Conservation (phyloP, 176 grass and related monocot species). For the Eleusine coracana region DNA sequence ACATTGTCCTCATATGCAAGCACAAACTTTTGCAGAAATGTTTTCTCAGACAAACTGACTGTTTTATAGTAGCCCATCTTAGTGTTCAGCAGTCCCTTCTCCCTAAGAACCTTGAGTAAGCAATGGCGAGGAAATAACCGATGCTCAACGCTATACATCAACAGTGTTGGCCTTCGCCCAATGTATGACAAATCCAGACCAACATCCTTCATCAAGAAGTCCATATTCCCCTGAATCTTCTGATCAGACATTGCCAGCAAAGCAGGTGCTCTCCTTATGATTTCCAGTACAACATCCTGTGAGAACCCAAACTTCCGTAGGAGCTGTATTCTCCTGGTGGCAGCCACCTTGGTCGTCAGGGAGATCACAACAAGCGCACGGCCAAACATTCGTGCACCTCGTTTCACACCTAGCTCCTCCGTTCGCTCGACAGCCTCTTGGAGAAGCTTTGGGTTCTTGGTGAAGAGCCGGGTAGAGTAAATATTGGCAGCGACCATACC, state of each 20-base stretch:
- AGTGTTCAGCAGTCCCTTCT: slow-evolving; percentile 8
- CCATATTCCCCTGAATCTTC: not conserved
- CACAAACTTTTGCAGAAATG: slow-evolving; percentile 47
- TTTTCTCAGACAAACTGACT: slow-evolving; percentile 20
- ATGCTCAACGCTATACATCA: slow-evolving; percentile 46
- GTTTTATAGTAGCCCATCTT: slow-evolving; percentile 12
- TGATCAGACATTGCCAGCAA: not conserved
- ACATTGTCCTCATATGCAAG: slow-evolving; percentile 15
- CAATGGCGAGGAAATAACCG: slow-evolving; percentile 42
- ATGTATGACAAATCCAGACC: slow-evolving; percentile 31
- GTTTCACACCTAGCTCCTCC: slow-evolving; percentile 22
- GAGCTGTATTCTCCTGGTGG: not conserved
- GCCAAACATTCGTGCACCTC: slow-evolving; percentile 11
- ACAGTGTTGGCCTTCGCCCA: slow-evolving; percentile 18
- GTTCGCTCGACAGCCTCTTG: slow-evolving; percentile 13
- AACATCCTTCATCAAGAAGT: slow-evolving; percentile 31
- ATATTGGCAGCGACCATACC: not conserved
- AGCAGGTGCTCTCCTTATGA: not conserved
- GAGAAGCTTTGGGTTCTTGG: not conserved
- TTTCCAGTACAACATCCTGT: not conserved
- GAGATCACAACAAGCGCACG: slow-evolving; percentile 5
- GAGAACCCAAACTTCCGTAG: not conserved
- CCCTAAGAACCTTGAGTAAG: slow-evolving; percentile 43
- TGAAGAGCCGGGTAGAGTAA: not conserved
- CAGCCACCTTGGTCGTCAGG: not conserved